phyloP scores from a whole-genome alignment of 768 basidiomycete genomes.

The Kwoniella botswanensis region DNA sequence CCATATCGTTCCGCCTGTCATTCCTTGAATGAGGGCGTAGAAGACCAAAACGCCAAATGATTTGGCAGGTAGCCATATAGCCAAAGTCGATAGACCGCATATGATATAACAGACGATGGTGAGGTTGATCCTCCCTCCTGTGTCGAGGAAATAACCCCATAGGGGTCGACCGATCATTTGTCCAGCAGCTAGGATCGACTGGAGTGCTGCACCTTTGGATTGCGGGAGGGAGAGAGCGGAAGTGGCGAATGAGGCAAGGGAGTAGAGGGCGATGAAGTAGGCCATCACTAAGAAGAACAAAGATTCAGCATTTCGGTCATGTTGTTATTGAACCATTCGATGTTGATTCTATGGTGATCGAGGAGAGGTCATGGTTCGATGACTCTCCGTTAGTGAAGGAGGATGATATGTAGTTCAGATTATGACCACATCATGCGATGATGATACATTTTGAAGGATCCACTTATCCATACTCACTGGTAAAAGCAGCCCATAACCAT shows the following conservation, averaged over 20 bases:
- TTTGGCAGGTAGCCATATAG: constrained; percentile 55
- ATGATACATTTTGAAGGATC: too few relatives aligned
- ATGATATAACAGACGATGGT: constrained; percentile 51
- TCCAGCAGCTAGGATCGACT: constrained; percentile 56
- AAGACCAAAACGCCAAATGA: constrained; percentile 54
- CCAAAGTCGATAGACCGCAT: constrained; percentile 52
- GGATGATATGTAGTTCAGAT: not conserved
- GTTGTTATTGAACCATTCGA: too few relatives aligned
- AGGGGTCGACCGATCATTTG: constrained; percentile 56
- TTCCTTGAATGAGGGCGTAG: constrained; percentile 56
- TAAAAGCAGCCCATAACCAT: constrained; percentile 50
- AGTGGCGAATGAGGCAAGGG: constrained; percentile 56
- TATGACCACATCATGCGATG: too few relatives aligned
- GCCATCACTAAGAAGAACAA: constrained; percentile 37
- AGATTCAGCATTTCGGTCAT: not conserved
- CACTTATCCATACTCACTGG: constrained; percentile 30
- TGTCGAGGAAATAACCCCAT: constrained; percentile 51
- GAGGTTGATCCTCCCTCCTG: constrained; percentile 54
- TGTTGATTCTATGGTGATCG: not conserved
- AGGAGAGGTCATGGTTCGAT: not conserved
- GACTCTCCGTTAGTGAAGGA: not conserved
- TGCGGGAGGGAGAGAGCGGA: constrained; percentile 51
- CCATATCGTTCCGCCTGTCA: constrained; percentile 72
- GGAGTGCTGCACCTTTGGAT: constrained; percentile 54
- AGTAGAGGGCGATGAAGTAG: constrained; percentile 56